These are phyloP conservation scores for Chrysanthemum seticuspe DNA, from an alignment of 129 eudicot species.

Conservation along the genomic window DNA sequence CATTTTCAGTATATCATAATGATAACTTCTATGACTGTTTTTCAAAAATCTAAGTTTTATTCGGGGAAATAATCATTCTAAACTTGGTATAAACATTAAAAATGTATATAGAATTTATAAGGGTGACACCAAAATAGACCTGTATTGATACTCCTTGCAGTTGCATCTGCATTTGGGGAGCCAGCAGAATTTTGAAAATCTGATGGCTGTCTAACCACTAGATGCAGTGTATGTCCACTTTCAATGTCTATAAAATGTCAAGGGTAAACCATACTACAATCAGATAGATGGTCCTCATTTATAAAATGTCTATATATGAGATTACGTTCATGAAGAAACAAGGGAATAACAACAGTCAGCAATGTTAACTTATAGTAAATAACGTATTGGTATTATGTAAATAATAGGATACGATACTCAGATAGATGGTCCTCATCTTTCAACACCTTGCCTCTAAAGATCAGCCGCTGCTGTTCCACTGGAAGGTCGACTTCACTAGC, in stretches of 20 bases:
- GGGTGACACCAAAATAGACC: constrained; percentile 33
- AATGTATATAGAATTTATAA: background rate
- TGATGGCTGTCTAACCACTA: constrained; percentile 77
- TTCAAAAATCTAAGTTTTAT: background rate
- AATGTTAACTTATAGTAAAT: background rate
- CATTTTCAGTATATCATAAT: background rate
- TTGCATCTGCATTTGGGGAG: constrained; percentile 37
- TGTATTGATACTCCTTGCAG: constrained; percentile 40
- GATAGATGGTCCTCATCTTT: constrained; percentile 88
- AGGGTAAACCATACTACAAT: constrained; percentile 21
- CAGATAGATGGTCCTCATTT: too few relatives aligned
- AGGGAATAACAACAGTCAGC: background rate
- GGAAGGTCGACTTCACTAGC: constrained; percentile 68
- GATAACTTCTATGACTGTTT: too few relatives aligned
- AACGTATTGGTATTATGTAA: background rate
- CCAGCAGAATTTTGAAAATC: constrained; percentile 56
- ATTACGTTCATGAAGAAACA: background rate
- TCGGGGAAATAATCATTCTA: background rate
- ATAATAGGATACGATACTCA: constrained; percentile 81
- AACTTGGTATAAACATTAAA: background rate
- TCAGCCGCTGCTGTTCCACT: constrained; percentile 78
- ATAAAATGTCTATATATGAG: too few relatives aligned
- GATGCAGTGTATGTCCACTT: constrained; percentile 84
- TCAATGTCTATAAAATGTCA: constrained; percentile 69
- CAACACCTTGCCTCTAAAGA: constrained; percentile 93